phyloP scores from a whole-genome alignment of 2,329 filamentous ascomycete genomes.

The Chrysoporthe deuterocubensis region DNA sequence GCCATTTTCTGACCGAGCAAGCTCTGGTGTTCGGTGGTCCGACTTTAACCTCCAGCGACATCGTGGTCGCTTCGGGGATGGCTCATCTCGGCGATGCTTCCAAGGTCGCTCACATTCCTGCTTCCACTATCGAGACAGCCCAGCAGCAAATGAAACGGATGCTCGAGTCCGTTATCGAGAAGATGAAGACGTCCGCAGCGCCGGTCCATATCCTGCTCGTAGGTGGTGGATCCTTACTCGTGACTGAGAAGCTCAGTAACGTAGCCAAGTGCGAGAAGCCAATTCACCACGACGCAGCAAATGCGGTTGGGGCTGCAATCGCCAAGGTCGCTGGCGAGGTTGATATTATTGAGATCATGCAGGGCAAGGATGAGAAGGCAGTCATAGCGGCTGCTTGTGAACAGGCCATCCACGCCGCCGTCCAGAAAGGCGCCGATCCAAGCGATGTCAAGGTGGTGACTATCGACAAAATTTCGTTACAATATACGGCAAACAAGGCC shows the following conservation, averaged over 20 bases:
- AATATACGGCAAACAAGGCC: conserved; percentile 32
- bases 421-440: conserved; percentile 5
- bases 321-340: conserved; percentile 60
- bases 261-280: conserved; percentile 62
- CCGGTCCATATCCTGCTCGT: conserved; percentile 64
- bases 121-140: conserved; percentile 39
- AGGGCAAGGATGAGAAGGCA: conserved; percentile 28
- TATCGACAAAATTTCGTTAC: conserved; percentile 43
- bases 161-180: conserved; percentile 61
- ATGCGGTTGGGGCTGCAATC: conserved; percentile 68
- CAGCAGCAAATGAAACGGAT: conserved; percentile 48
- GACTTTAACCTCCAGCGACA: conserved; percentile 63
- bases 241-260: conserved; percentile 57
- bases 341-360: conserved; percentile 48
- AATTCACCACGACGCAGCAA: conserved; percentile 62
- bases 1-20: conserved; percentile 49
- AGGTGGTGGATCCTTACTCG: conserved; percentile 65
- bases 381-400: conserved; percentile 37
- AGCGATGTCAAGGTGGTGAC: conserved; percentile 48
- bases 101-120: conserved; percentile 29
- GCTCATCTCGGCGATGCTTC: conserved; percentile 39
- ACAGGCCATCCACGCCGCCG: conserved; percentile 25
- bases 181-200: conserved; percentile 65
- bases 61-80: conserved; percentile 44
- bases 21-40: conserved; percentile 54